Conservation (phyloP, 257 asterid species). For the Eucommia ulmoides region DNA sequence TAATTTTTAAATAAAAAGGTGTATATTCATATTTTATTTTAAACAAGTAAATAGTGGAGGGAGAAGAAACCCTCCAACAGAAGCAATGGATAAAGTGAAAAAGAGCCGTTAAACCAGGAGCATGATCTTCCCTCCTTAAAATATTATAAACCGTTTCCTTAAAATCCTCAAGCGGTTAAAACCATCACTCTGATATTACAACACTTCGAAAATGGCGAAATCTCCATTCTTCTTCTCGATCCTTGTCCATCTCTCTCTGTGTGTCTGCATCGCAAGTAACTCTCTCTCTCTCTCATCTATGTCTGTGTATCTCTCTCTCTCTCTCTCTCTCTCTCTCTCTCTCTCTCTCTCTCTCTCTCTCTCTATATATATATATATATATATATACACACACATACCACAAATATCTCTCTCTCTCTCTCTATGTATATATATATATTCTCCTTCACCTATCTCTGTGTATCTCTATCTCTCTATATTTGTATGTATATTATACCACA, state of each 20-base stretch:
- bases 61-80: conserved; percentile 23
- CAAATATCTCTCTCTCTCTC: no score
- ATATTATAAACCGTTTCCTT: background rate
- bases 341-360: no score
- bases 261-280: conserved; percentile 10
- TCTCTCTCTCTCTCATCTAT: conserved; percentile 13
- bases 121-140: conserved; percentile 12
- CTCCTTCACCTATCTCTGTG: conserved; percentile 18
- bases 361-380: no score
- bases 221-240: background rate
- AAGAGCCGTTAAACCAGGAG: conserved; percentile 1
- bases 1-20: no score
- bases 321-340: no score
- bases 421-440: no score
- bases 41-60: conserved; percentile 1
- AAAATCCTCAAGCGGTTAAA: background rate
- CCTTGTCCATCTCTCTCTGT: background rate
- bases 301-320: no score
- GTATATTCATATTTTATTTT: background rate
- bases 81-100: conserved; percentile 36
- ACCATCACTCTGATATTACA: background rate
- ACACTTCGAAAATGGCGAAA: no score
- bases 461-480: conserved; percentile 22
- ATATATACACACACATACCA: no score
- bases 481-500: no score